Base-by-base conservation (phyloP, 768 basidiomycete species). In the Albatrellus ellisii region DNA sequence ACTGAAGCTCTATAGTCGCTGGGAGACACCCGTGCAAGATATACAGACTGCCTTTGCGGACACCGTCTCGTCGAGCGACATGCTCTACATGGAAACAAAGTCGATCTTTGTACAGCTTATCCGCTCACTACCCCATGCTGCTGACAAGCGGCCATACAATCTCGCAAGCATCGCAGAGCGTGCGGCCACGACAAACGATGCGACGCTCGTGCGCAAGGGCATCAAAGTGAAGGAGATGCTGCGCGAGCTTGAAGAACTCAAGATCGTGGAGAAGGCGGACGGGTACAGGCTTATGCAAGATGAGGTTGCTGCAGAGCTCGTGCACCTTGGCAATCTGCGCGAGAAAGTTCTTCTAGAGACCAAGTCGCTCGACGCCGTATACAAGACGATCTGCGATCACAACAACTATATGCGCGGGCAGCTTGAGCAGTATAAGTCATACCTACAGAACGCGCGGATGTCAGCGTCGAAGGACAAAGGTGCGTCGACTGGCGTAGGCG, bases 201-300 rank as follows among this genome's bases (percentile, higher is more conserved):
- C 89, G 24, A 83, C 81, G 20, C 77, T 99, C 22, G 95, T 99
- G 24, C 77, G 94, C 29, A 90, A 83, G 56, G 95, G 95, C 26
- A 95, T 99, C 76, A 99, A 99, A 58, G 94, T 98, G 54, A 97
- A 98, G 69, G 92, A 97, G 67, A 94, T 99, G 86, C 68, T 99
- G 25, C 77, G 92, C 39, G 95, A 98, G 60, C 68, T 99, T 35
- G 94, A 97, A 59, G 86, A 92, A 56, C 71, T 79, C 39, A 82
- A 83, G 54, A 72, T 97, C 39, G 77, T 97, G 27, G 91, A 97
- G 36, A 67, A 68, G 15, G 38, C 58, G 33, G 95, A 99, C 54
- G 81, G 81, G 15, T 95, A 79, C 66, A 85, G 76, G 62, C 77
- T 99, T 46, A 92, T 99, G 86, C 88, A 92, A 54, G 95, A 99